Conservation (phyloP, 768 basidiomycete species). For the Lactarius evosmus region DNA sequence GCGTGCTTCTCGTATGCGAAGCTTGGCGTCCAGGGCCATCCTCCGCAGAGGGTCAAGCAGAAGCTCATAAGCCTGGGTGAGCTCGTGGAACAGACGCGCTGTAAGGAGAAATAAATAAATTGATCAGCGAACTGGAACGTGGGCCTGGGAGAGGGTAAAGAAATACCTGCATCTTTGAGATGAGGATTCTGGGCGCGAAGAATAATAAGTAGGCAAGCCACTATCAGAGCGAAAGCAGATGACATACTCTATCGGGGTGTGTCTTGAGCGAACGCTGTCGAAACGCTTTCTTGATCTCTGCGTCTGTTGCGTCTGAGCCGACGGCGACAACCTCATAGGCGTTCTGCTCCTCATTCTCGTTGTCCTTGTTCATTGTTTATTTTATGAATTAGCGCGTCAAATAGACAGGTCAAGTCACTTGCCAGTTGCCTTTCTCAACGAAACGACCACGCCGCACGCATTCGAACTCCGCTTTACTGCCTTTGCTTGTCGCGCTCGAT, state of each 20-base stretch:
- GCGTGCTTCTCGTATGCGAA: constrained; percentile 66
- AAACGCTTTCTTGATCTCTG: constrained; percentile 77
- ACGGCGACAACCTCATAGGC: constrained; percentile 72
- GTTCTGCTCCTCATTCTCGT: constrained; percentile 49
- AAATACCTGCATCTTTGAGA: constrained; percentile 70
- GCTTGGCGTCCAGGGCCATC: constrained; percentile 74
- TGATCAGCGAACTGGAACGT: constrained; percentile 38
- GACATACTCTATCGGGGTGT: constrained; percentile 76
- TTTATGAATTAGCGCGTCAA: background rate
- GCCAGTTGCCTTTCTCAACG: background rate
- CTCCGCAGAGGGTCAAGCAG: constrained; percentile 77
- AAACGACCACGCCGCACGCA: background rate
- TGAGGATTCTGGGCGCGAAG: constrained; percentile 57
- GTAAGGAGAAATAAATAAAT: background rate
- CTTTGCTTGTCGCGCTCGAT: constrained; percentile 16
- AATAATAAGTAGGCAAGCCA: constrained; percentile 10
- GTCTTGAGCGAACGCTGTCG: constrained; percentile 78
- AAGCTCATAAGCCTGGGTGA: constrained; percentile 77
- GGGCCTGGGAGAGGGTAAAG: constrained; percentile 17
- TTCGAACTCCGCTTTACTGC: constrained; percentile 18
- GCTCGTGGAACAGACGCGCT: constrained; percentile 72
- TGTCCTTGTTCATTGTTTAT: constrained; percentile 4
- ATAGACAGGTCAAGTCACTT: constrained; percentile 5
- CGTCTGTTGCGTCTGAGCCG: constrained; percentile 62
- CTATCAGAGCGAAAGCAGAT: background rate